These are phyloP conservation scores for Pseudopithomyces chartarum DNA, from an alignment of 2,329 filamentous ascomycete genomes.

Conservation along the genomic window DNA sequence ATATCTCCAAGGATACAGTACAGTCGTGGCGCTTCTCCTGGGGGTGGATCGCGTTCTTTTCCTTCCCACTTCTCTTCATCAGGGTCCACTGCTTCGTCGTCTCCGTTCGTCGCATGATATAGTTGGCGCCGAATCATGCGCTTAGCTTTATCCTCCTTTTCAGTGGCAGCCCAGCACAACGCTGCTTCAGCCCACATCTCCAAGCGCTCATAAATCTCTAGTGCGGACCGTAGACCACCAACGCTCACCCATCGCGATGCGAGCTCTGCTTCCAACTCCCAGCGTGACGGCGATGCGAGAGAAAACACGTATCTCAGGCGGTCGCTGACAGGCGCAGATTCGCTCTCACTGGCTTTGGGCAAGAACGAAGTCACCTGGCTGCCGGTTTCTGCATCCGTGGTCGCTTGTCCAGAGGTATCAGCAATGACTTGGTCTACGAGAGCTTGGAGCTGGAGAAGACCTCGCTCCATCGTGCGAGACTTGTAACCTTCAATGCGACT, in stretches of 20 bases:
- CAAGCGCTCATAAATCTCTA: constrained; percentile 94
- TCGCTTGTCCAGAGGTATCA: constrained; percentile 64
- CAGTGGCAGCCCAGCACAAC: constrained; percentile 79
- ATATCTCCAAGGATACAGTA: constrained; percentile 95
- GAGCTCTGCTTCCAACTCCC: constrained; percentile 93
- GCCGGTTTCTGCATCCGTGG: constrained; percentile 30
- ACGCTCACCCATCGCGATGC: constrained; percentile 90
- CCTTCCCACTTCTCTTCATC: constrained; percentile 66
- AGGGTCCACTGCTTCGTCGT: constrained; percentile 45
- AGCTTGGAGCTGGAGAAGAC: constrained; percentile 89
- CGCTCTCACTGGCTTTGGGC: constrained; percentile 72
- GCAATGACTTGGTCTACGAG: constrained; percentile 94
- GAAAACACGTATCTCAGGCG: constrained; percentile 84
- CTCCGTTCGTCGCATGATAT: constrained; percentile 66
- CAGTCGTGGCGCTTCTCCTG: constrained; percentile 81
- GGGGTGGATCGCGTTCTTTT: constrained; percentile 70
- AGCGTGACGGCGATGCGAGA: constrained; percentile 81
- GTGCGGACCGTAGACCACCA: constrained; percentile 83
- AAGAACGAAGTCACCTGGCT: constrained; percentile 75
- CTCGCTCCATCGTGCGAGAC: constrained; percentile 85
- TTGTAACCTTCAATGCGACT: constrained; percentile 88
- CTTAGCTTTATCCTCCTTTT: constrained; percentile 82
- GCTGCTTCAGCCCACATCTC: constrained; percentile 95
- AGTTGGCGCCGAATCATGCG: constrained; percentile 78
- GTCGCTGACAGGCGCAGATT: constrained; percentile 77